A percentile compares a stretch with the other conserved stretches of the same genome.
phyloP scores from a whole-genome alignment of 176 grass and related monocot genomes.

The Rhynchospora tenuis region DNA sequence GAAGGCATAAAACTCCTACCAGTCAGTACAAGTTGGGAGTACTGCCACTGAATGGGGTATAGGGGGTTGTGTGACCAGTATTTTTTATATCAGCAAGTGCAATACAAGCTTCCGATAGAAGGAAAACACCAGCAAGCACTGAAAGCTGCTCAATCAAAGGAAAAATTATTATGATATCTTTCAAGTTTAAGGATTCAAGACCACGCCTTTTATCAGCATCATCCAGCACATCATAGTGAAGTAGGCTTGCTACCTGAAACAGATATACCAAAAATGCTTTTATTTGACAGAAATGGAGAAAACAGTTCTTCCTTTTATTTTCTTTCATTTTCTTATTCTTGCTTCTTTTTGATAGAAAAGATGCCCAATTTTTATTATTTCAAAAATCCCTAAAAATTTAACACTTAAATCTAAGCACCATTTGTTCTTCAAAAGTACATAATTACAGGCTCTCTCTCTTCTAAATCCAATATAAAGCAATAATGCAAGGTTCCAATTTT shows the following conservation, averaged over 20 bases:
- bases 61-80: too few relatives aligned
- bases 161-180: constrained; percentile 3
- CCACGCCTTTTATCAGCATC: constrained; percentile 98
- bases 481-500: constrained; percentile 1
- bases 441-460: not conserved
- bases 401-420: not conserved
- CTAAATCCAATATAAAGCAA: not conserved
- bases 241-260: constrained; percentile 82
- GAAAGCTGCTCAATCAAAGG: constrained; percentile 60
- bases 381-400: not conserved
- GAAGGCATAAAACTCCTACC: too few relatives aligned
- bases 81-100: constrained; percentile 90
- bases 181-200: constrained; percentile 73
- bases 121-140: constrained; percentile 90
- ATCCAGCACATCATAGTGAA: constrained; percentile 96
- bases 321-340: not conserved
- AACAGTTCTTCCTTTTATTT: not conserved
- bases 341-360: not conserved
- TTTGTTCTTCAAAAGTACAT: not conserved
- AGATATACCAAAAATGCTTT: constrained; percentile 13
- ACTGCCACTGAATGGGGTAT: too few relatives aligned
- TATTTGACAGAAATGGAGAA: not conserved
- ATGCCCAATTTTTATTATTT: not conserved
- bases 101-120: constrained; percentile 94
- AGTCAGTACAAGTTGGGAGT: too few relatives aligned